Conservation (phyloP, 176 grass and related monocot genomes). For the Saccharum officinarum region DNA sequence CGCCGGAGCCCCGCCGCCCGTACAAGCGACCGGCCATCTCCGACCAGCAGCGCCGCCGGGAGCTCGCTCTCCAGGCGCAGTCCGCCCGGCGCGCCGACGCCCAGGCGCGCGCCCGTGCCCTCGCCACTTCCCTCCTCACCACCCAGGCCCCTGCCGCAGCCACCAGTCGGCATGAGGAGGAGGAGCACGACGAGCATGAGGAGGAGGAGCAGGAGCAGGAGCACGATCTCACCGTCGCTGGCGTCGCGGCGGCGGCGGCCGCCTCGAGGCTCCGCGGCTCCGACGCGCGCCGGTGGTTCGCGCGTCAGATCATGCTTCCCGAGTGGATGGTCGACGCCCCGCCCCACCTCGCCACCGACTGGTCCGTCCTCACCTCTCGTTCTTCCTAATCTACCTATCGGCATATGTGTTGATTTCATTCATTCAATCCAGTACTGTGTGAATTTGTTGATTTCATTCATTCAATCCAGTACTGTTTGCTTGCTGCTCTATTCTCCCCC, state of each 20-base stretch:
- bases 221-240: constrained; percentile 33
- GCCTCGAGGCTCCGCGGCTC: constrained; percentile 65
- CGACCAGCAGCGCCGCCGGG: constrained; percentile 92
- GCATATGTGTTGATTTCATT: background rate
- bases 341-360: constrained; percentile 68
- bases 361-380: constrained; percentile 40
- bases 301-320: constrained; percentile 86
- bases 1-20: constrained; percentile 56
- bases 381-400: background rate
- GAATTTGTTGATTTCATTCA: background rate
- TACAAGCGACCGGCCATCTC: constrained; percentile 83
- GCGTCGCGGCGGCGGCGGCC: constrained; percentile 37
- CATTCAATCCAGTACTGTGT: background rate
- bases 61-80: constrained; percentile 74
- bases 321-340: constrained; percentile 98
- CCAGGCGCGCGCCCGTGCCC: constrained; percentile 79
- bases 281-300: constrained; percentile 77
- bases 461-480: background rate
- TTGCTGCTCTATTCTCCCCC: background rate
- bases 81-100: constrained; percentile 76
- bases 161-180: constrained; percentile 19
- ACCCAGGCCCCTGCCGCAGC: constrained; percentile 5
- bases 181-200: background rate
- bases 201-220: background rate
- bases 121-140: constrained; percentile 77